A percentile compares a stretch with the other conserved stretches of the same genome.
Evolutionary conservation across 192 early-diverging fungal genomes (phyloP).

Genomic region (Podila horticola): DNA sequence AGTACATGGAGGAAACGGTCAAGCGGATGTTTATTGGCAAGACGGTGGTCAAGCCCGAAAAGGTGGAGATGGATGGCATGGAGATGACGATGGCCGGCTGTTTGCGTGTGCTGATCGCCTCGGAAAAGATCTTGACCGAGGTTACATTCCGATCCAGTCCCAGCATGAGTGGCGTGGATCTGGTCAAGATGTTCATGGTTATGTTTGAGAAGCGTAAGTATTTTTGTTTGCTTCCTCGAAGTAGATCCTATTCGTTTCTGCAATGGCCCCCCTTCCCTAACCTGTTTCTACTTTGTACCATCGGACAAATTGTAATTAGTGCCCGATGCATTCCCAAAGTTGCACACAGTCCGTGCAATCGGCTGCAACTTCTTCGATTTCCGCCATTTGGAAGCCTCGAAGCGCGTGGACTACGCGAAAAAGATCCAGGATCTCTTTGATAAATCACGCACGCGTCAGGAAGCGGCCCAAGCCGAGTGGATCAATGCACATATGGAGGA

Average conservation of each 20-base stretch:
- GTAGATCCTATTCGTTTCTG: too few relatives aligned
- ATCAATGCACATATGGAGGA: neutral
- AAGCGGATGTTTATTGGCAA: neutral
- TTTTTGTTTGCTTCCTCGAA: neutral
- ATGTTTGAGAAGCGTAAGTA: neutral
- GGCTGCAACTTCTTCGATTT: constrained; percentile 1
- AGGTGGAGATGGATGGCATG: neutral
- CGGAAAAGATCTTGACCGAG: neutral
- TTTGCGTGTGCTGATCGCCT: neutral
- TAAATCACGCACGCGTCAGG: neutral
- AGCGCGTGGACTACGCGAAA: neutral
- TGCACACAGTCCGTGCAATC: neutral
- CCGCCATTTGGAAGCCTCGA: neutral
- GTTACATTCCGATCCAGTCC: neutral
- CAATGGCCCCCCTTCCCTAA: too few relatives aligned
- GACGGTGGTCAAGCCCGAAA: neutral
- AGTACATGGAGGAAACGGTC: too few relatives aligned
- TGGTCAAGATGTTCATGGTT: neutral
- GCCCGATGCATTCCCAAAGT: neutral
- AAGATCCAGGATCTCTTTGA: neutral
- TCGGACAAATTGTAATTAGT: too few relatives aligned
- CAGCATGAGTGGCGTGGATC: neutral
- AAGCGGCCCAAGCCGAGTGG: neutral
- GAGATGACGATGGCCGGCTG: neutral
- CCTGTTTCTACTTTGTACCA: too few relatives aligned